These are phyloP conservation scores for Ogataea ramenticola DNA, from an alignment of 805 yeast genomes.

Conservation along the genomic window DNA sequence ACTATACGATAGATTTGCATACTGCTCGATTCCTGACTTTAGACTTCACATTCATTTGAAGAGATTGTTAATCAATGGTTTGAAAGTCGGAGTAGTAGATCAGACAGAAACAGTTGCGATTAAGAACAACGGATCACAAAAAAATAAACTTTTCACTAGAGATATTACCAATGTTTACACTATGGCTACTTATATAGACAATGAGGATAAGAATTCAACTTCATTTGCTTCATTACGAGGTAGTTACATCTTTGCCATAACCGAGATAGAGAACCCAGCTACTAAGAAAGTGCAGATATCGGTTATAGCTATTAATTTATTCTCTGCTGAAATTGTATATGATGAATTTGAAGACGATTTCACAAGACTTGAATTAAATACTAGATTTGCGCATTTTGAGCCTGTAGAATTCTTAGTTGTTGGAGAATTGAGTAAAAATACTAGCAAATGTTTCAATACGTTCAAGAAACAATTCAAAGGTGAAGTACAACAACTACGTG, in stretches of 20 bases:
- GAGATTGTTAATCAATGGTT: conserved; percentile 61
- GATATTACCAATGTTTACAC: conserved; percentile 68
- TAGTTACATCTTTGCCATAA: conserved; percentile 40
- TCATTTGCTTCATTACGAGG: conserved; percentile 23
- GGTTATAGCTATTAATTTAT: conserved; percentile 59
- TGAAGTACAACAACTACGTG: neutral
- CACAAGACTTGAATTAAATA: conserved; percentile 57
- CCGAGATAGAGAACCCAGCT: conserved; percentile 16
- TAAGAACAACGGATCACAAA: conserved; percentile 46
- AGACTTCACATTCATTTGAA: conserved; percentile 71
- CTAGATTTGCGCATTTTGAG: conserved; percentile 62
- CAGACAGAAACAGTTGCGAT: conserved; percentile 78
- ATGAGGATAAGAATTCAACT: conserved; percentile 14
- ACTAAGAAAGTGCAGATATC: conserved; percentile 21
- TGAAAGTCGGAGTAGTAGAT: conserved; percentile 80
- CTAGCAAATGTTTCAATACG: conserved; percentile 10
- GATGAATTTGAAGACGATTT: conserved; percentile 63
- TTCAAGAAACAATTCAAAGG: conserved; percentile 5
- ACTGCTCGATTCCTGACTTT: conserved; percentile 78
- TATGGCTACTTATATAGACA: conserved; percentile 75
- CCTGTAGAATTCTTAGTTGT: conserved; percentile 68
- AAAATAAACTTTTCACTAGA: conserved; percentile 56
- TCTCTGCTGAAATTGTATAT: conserved; percentile 67
- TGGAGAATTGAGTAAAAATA: conserved; percentile 29
- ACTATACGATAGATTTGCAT: conserved; percentile 57